Conservation (phyloP, 2,329 filamentous ascomycete species). For the Laburnicola sp. region DNA sequence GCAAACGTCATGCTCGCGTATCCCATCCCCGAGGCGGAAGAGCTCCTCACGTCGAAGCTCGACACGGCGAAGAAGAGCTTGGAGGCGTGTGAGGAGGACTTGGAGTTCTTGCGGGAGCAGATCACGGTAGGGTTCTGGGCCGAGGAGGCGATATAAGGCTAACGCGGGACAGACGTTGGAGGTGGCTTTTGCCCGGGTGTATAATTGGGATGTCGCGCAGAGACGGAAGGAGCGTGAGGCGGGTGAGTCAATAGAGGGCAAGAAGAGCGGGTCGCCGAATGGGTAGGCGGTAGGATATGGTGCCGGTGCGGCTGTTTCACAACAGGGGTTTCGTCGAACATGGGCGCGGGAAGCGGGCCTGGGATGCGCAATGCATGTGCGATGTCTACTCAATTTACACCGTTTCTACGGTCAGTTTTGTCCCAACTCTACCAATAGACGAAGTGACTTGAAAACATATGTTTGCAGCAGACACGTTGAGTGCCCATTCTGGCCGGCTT, state of each 20-base stretch:
- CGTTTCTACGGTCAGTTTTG: no score
- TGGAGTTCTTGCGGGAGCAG: conserved; percentile 94
- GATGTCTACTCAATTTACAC: no score
- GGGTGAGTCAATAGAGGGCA: conserved; percentile 51
- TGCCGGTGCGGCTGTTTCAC: no score
- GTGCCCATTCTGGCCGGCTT: no score
- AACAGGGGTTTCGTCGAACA: no score
- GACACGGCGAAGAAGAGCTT: conserved; percentile 77
- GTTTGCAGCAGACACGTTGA: no score
- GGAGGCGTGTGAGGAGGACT: conserved; percentile 89
- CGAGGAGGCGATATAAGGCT: conserved; percentile 9
- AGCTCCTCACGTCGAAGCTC: conserved; percentile 75
- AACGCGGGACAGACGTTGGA: conserved; percentile 75
- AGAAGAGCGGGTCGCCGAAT: conserved; percentile 32
- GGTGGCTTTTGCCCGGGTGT: conserved; percentile 93
- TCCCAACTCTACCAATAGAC: no score
- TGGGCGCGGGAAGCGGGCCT: no score
- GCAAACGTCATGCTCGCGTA: conserved; percentile 98
- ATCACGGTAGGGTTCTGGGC: conserved; percentile 68
- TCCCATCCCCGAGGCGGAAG: conserved; percentile 82
- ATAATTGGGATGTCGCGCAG: conserved; percentile 98
- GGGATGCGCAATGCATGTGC: no score
- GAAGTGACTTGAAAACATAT: no score
- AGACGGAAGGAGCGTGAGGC: conserved; percentile 84
- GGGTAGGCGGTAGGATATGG: conserved; percentile 13